Evolutionary conservation across 2,329 filamentous ascomycete genomes (phyloP), one percentile per base, ranked within the genome.

Genomic region (Pseudovirgaria hyperparasitica): DNA sequence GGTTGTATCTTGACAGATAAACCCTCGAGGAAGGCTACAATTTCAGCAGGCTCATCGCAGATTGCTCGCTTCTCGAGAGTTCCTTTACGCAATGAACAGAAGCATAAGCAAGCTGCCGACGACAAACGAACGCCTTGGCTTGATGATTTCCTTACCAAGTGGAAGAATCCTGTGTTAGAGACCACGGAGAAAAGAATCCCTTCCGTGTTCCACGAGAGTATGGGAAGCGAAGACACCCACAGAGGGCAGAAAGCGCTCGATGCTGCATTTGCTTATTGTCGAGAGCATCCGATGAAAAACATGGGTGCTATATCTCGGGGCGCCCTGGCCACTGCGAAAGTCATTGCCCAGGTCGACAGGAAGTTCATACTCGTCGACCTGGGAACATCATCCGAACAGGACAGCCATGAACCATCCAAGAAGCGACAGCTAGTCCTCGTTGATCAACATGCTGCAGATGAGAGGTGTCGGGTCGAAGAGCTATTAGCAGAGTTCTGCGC

Each of bases 381-480:
- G 26, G 47, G 16, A 10, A 32, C 37, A 5, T 22, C 52, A 0
- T 27, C 44, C 4, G 32, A 26, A 5, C 5, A 21, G 5, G 17
- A 20, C 5, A 22, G 7, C 10, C 22, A 22, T 4, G 15, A 17
- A 19, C 19, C 14, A 5, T n/a, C 16, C 7, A 13, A 22, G 30
- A 46, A 25, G 15, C 35, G 46, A 3, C 39, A 73, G 2, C 57
- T 96, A 4, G 65, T 92, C 1, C 61, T 94, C 20, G 66, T 94
- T 5, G 90, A 98, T 44, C 90, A 98, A 45, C 90, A 98, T 47
- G 90, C 90, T 1, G 90, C 86, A 3, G 87, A 94, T 47, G 90
- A 98, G 57, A 70, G 90, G 23, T 74, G 80, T 35, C 74, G 76
- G 2, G 68, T 96, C 1, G 90, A 98, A 46, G 48, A 52, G 0